Conservation (phyloP, 2,329 filamentous ascomycete genomes). For the Annulohypoxylon truncatum region DNA sequence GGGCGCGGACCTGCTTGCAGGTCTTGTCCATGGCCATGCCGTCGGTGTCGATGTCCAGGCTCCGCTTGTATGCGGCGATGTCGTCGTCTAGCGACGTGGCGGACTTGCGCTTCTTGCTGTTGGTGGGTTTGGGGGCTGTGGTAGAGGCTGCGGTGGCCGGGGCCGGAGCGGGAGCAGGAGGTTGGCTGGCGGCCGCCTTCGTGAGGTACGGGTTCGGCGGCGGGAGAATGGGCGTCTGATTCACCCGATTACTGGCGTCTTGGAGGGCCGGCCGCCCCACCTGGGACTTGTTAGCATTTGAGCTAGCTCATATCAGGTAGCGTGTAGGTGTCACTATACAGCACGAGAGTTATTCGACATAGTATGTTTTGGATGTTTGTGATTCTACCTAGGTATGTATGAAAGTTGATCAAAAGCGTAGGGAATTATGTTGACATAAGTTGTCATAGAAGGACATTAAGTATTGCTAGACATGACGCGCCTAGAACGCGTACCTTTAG, state of each 20-base stretch:
- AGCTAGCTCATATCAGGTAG: background rate
- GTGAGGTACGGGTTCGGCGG: background rate
- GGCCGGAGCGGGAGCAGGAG: background rate
- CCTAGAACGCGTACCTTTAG: background rate
- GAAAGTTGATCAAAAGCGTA: background rate
- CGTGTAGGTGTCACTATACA: conserved; percentile 2
- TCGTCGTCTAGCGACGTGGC: conserved; percentile 43
- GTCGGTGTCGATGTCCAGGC: conserved; percentile 36
- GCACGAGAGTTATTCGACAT: conserved; percentile 5
- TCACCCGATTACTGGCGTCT: conserved; percentile 19
- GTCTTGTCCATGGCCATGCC: conserved; percentile 22
- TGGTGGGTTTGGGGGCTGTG: background rate
- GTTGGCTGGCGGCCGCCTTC: conserved; percentile 10
- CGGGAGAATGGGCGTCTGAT: conserved; percentile 10
- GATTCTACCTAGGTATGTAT: background rate
- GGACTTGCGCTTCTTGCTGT: conserved; percentile 45
- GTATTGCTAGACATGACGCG: background rate
- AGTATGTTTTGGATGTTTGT: background rate
- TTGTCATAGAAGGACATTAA: too few species aligned
- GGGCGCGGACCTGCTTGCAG: conserved; percentile 36
- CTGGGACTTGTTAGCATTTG: conserved; percentile 8
- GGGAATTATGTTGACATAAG: background rate
- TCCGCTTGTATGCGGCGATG: conserved; percentile 46
- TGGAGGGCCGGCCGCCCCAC: conserved; percentile 11
- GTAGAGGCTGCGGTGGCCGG: background rate